Conservation (phyloP, 495 filamentous ascomycete species). For the Aspergillus hancockii region DNA sequence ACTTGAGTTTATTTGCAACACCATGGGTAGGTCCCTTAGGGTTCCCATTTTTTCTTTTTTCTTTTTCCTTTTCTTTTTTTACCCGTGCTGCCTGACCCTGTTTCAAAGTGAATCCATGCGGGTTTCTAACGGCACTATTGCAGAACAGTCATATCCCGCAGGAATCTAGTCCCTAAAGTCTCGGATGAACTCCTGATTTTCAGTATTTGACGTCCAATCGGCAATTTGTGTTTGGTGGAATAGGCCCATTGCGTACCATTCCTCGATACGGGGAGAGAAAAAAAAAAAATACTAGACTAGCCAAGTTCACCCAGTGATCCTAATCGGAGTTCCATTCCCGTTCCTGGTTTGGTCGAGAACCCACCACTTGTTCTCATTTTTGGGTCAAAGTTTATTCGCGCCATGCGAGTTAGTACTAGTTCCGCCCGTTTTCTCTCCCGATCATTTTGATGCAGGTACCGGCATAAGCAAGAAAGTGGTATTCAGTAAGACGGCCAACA, state of each 20-base stretch:
- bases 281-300: neutral
- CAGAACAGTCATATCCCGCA: neutral
- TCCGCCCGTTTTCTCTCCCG: neutral
- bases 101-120: neutral
- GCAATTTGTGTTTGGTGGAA: neutral
- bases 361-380: neutral
- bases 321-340: neutral
- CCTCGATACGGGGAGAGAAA: too few relatives aligned
- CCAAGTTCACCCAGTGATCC: neutral
- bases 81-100: neutral
- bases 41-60: neutral
- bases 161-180: neutral
- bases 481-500: too few relatives aligned
- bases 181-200: conserved; percentile 1
- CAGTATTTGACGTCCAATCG: neutral
- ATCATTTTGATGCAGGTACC: too few relatives aligned
- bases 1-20: neutral
- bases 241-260: neutral
- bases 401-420: neutral
- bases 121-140: neutral
- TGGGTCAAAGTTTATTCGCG: neutral
- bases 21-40: neutral
- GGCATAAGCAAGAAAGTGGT: too few relatives aligned
- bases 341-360: neutral
- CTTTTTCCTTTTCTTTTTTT: neutral